Evolutionary conservation across 257 asterid species (phyloP), one percentile per base, ranked within the genome.

Genomic region (Prunella vulgaris): DNA sequence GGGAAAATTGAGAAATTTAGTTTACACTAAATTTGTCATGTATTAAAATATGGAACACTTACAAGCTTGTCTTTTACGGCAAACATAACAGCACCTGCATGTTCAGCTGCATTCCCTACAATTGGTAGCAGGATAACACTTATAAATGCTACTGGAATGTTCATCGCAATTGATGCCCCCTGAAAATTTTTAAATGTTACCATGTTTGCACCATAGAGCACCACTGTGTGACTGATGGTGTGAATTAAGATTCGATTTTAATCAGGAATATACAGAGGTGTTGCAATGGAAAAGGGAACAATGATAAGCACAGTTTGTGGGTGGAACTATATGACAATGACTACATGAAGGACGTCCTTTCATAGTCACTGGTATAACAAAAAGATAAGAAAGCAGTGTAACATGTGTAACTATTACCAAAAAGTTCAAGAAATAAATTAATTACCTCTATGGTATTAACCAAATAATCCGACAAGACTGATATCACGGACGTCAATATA

Each of bases 61-160:
- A 92, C 98, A 66, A 92, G 95, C 78, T 92, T 92, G 84, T 90
- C 90, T 81, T 88, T 88, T 75, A 88, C 73, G 5, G 97, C 97
- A 83, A 90, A 90, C 92, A 90, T 86, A 63, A 90, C 69, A 56
- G 97, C 96, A 72, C 93, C 88, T 5, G 95, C 96, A 81, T 90
- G 96, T 64, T 90, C 96, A 0, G 96, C 93, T 46, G 91, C 97
- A 80, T 90, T 88, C 71, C 97, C 97, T 65, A 90, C 97, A 40
- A 90, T 83, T 3, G 97, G 96, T 37, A 90, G 92, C 75, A 88
- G 83, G 53, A 90, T 86, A 63, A 90, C 96, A 68, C 97, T 88
- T 44, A 90, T 88, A 83, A 90, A 90, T 30, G 96, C 84, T 65
- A 88, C 81, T 0, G 97, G 97, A 76, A 90, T 86, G 77, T 82